A percentile compares a stretch with the other conserved stretches of the same genome.
These are phyloP conservation scores for Alternaria atra DNA, from an alignment of 2,329 filamentous ascomycete genomes.

Conservation along the genomic window DNA sequence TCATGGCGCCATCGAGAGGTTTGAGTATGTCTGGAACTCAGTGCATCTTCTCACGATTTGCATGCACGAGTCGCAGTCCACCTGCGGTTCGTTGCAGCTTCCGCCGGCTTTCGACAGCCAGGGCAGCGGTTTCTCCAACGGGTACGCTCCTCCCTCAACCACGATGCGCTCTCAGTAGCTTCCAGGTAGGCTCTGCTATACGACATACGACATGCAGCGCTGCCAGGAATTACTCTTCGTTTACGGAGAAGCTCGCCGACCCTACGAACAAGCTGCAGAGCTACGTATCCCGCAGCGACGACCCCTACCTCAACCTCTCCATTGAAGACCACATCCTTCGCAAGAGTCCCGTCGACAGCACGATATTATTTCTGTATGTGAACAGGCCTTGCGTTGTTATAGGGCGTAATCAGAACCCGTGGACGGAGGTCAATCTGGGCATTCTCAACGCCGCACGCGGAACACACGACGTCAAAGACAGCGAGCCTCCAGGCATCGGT, in stretches of 20 bases:
- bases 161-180: background rate
- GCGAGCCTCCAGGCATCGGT: constrained; percentile 53
- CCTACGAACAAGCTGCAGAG: constrained; percentile 53
- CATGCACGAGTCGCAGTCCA: background rate
- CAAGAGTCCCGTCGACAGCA: constrained; percentile 74
- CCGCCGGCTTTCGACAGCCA: background rate
- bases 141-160: background rate
- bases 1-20: constrained; percentile 33
- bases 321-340: constrained; percentile 91
- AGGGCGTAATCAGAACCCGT: constrained; percentile 97
- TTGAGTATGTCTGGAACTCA: background rate
- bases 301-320: constrained; percentile 90
- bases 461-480: constrained; percentile 30
- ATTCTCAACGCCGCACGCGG: constrained; percentile 60
- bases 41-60: background rate
- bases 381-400: constrained; percentile 90
- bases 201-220: background rate
- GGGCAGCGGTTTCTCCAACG: background rate
- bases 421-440: constrained; percentile 84
- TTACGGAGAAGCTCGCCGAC: constrained; percentile 42
- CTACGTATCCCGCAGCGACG: constrained; percentile 63
- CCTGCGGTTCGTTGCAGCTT: background rate
- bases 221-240: constrained; percentile 30
- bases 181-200: background rate
- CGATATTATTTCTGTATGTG: constrained; percentile 84